Evolutionary conservation across 768 basidiomycete genomes (phyloP), one percentile per base, ranked within the genome.

Genomic region (Serendipita sp.): DNA sequence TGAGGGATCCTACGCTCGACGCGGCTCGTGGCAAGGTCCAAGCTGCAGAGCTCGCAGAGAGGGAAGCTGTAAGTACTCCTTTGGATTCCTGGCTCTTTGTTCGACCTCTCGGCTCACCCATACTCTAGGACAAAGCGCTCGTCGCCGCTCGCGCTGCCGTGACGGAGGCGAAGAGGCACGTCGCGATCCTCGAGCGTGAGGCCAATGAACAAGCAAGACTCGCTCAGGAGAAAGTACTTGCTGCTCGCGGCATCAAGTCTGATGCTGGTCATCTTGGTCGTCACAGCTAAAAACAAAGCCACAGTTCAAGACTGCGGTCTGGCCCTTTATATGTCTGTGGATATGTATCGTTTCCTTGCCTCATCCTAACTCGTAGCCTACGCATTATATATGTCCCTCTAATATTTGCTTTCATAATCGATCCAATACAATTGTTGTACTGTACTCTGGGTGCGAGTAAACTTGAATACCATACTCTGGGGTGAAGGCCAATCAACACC

Each of bases 191-290:
- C 33, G 53, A 58, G 26, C 26, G 33, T 34, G 53, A 58, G 53
- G 53, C 53, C 26, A 58, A 58, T 58, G 53, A 28, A 28, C 53
- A 58, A 20, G 53, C 53, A 24, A 24, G 33, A 31, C 53, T 58
- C 20, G 53, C 53, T 9, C 53, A 58, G 53, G 24, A 58, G 31
- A 58, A 58, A 24, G 30, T 58, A 22, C 24, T 33, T 20, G 53
- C 53, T 20, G 53, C 53, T 31, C 53, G 53, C 20, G 53, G 53
- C n/a, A 28, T 58, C 53, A 58, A 58, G 53, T 28, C 26, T 33
- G 53, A 58, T 34, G 53, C 53, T 31, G 24, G 26, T 31, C 53
- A 58, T 31, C 53, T 58, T 58, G 53, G 53, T 30, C 53, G 53
- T 34, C 53, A 58, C 45, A 50, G 28, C 45, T 50, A 50, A 50